These are phyloP conservation scores for Pseudozyma flocculosa DNA, from an alignment of 1,284 basidiomycete species.

Conservation along the genomic window DNA sequence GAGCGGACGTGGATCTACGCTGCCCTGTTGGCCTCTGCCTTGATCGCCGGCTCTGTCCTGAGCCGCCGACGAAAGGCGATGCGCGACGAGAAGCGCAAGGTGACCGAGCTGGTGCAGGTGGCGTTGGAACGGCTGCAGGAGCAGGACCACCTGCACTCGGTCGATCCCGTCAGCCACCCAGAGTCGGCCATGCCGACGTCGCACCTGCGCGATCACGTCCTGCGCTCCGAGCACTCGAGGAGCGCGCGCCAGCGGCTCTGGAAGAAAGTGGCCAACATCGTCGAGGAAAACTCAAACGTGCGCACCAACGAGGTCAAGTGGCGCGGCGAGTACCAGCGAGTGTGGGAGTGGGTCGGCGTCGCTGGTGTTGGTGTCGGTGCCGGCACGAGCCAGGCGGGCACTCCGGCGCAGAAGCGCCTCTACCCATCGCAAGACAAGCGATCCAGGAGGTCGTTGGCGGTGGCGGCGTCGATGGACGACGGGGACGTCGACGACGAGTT, in stretches of 20 bases:
- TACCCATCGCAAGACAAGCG: too few species aligned
- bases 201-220: slow-evolving; percentile 84
- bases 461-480: too few species aligned
- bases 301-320: slow-evolving; percentile 83
- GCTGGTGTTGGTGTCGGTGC: too few species aligned
- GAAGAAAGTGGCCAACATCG: slow-evolving; percentile 79
- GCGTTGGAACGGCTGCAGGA: slow-evolving; percentile 38
- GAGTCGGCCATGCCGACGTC: slow-evolving; percentile 80
- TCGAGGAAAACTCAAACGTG: slow-evolving; percentile 94
- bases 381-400: too few species aligned
- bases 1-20: slow-evolving; percentile 24
- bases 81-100: slow-evolving; percentile 15
- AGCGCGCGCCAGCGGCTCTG: slow-evolving; percentile 72
- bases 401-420: too few species aligned
- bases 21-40: slow-evolving; percentile 4
- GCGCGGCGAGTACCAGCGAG: slow-evolving; percentile 68
- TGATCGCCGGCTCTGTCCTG: slow-evolving; percentile 8
- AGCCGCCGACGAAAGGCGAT: slow-evolving; percentile 12
- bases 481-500: too few species aligned
- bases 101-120: slow-evolving; percentile 23
- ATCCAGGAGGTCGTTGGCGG: too few species aligned
- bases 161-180: slow-evolving; percentile 76
- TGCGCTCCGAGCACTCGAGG: slow-evolving; percentile 78
- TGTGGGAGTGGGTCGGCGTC: slow-evolving; percentile 63
- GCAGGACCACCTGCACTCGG: slow-evolving; percentile 75